These are phyloP conservation scores for Populus davidiana DNA, from an alignment of 345 rosid genomes.

Conservation along the genomic window DNA sequence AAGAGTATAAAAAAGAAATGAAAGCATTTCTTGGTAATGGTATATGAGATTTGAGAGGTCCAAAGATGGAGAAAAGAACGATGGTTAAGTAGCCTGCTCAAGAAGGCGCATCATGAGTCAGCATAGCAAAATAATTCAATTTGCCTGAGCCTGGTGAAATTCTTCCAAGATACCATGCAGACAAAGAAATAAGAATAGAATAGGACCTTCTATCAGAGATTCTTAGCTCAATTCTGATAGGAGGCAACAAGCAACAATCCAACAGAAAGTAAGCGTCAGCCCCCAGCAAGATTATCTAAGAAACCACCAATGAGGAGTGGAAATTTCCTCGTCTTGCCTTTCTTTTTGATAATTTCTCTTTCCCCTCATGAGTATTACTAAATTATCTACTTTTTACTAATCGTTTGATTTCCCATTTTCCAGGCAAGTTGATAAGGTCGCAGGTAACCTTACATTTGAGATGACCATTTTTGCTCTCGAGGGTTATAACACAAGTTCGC, in stretches of 20 bases:
- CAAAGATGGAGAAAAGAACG: not conserved
- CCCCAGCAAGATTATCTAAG: not conserved
- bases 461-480: not conserved
- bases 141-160: not conserved
- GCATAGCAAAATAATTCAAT: not conserved
- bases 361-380: not conserved
- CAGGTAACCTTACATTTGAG: not conserved
- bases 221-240: not conserved
- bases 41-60: not conserved
- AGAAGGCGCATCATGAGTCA: not conserved
- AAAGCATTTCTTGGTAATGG: not conserved
- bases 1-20: not conserved
- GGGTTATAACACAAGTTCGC: not conserved
- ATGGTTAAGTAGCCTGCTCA: not conserved
- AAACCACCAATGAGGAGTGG: not conserved
- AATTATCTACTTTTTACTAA: too few relatives aligned
- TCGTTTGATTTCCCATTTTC: too few relatives aligned
- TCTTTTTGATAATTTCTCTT: not conserved
- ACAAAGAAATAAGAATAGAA: not conserved
- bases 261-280: not conserved
- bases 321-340: not conserved
- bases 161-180: not conserved
- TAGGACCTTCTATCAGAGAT: not conserved
- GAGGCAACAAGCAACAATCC: not conserved
- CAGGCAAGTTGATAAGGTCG: not conserved